phyloP scores from a whole-genome alignment of 306 rosid genomes.

The Oxytropis ochrocephala region DNA sequence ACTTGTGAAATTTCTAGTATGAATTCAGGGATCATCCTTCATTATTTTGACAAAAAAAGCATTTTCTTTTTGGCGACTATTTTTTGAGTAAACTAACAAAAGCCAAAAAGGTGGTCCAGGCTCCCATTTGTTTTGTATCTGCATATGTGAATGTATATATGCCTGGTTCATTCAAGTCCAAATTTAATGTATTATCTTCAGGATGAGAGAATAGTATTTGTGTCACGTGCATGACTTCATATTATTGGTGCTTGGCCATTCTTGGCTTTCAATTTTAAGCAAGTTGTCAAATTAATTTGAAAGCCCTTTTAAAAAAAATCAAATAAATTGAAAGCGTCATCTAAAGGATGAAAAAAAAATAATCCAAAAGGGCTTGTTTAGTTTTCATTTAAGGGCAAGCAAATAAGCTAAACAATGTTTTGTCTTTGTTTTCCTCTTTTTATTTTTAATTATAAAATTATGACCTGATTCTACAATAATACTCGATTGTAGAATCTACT shows the following conservation, averaged over 20 bases:
- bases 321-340: too few species aligned
- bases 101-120: slow-evolving; percentile 24
- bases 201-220: slow-evolving; percentile 14
- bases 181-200: slow-evolving; percentile 7
- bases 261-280: slow-evolving; percentile 23
- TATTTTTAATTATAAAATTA: too few species aligned
- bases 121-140: slow-evolving; percentile 18
- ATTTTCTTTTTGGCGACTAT: neutral
- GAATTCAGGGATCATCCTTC: neutral
- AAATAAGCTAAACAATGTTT: too few species aligned
- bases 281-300: slow-evolving; percentile 6
- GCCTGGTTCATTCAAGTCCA: slow-evolving; percentile 16
- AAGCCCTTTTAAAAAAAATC: neutral
- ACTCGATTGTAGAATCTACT: too few species aligned
- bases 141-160: neutral
- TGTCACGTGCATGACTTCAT: slow-evolving; percentile 61
- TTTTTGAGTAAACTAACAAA: neutral
- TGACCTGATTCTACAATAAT: too few species aligned
- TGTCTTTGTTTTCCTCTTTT: too few species aligned
- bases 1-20: neutral
- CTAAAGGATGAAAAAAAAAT: too few species aligned
- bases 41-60: neutral
- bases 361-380: too few species aligned
- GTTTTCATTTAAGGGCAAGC: too few species aligned
- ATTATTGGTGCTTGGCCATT: slow-evolving; percentile 51